Conservation (phyloP, 1,139 yeast genomes). For the Geotrichum aggregatum region DNA sequence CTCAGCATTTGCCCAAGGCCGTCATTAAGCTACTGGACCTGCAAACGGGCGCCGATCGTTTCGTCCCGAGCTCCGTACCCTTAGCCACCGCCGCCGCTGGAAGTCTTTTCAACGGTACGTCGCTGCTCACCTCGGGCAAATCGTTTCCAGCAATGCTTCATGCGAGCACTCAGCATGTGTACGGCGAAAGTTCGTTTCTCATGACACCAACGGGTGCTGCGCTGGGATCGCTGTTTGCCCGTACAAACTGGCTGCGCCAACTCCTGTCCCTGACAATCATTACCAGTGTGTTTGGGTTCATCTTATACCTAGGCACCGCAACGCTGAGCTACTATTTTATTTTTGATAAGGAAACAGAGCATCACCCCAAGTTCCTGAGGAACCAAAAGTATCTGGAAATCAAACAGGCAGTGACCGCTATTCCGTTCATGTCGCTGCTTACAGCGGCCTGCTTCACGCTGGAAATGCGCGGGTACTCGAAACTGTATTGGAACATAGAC, state of each 20-base stretch:
- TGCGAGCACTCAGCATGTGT: conserved; percentile 32
- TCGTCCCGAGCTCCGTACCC: background rate
- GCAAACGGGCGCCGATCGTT: background rate
- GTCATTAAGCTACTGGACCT: conserved; percentile 14
- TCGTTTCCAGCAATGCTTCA: conserved; percentile 16
- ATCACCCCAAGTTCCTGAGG: conserved; percentile 92
- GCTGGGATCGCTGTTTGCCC: conserved; percentile 57
- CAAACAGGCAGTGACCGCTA: conserved; percentile 68
- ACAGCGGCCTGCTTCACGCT: conserved; percentile 86
- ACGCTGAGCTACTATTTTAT: conserved; percentile 69
- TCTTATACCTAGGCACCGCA: conserved; percentile 71
- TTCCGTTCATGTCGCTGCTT: conserved; percentile 80
- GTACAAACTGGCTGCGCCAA: conserved; percentile 74
- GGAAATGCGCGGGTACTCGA: conserved; percentile 80
- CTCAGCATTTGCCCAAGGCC: conserved; percentile 15
- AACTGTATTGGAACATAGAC: conserved; percentile 61
- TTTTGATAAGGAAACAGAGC: conserved; percentile 82
- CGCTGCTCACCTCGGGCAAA: conserved; percentile 15
- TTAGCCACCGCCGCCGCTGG: background rate
- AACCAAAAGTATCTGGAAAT: conserved; percentile 87
- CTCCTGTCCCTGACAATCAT: conserved; percentile 64
- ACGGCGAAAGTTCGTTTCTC: conserved; percentile 50
- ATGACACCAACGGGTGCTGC: conserved; percentile 52
- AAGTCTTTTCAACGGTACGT: conserved; percentile 1
- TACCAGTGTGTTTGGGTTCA: conserved; percentile 79